These are phyloP conservation scores for Sordariomycetes sp. DNA, from an alignment of 2,329 filamentous ascomycete genomes.

Conservation along the genomic window DNA sequence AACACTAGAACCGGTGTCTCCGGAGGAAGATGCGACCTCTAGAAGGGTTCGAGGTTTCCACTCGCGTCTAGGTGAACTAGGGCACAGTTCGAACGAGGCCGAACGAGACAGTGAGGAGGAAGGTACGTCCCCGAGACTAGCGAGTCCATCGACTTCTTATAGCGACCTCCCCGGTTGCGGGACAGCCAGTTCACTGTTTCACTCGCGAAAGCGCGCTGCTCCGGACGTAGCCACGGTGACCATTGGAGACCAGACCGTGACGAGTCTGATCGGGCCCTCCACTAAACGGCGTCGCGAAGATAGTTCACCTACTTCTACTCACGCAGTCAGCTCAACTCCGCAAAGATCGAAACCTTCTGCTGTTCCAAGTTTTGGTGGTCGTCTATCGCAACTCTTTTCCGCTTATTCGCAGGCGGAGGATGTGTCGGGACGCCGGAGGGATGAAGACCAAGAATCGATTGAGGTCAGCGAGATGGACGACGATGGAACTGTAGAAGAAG, in stretches of 20 bases:
- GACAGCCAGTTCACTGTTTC: constrained; percentile 6
- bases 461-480: constrained; percentile 17
- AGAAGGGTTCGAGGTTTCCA: constrained; percentile 20
- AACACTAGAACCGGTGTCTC: not conserved
- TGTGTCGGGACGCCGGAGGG: constrained; percentile 1
- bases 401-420: constrained; percentile 12
- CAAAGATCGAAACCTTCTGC: not conserved
- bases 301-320: not conserved
- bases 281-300: constrained; percentile 23
- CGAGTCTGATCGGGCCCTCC: constrained; percentile 48
- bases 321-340: not conserved
- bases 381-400: constrained; percentile 29
- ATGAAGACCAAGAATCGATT: constrained; percentile 10
- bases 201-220: constrained; percentile 36
- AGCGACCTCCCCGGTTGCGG: constrained; percentile 9
- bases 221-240: constrained; percentile 61
- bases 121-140: not conserved
- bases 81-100: not conserved
- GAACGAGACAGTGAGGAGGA: not conserved
- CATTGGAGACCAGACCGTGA: constrained; percentile 54
- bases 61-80: constrained; percentile 9
- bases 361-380: constrained; percentile 26
- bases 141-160: not conserved
- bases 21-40: constrained; percentile 6
- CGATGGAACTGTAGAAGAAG: constrained; percentile 7